phyloP scores from a whole-genome alignment of 441 rosid genomes.

The Flueggea neowawraea region DNA sequence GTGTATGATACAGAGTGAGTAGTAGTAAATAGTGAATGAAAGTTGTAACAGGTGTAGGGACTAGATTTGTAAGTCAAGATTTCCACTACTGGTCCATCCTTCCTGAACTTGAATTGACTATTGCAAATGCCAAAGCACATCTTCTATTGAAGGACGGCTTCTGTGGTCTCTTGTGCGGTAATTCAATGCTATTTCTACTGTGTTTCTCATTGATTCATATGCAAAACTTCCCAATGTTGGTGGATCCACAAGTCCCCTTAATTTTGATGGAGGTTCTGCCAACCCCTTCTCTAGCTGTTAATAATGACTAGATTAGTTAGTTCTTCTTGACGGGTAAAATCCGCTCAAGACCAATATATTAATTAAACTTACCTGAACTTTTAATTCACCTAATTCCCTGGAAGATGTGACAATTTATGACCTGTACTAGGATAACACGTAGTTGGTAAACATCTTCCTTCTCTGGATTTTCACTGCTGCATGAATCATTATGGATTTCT shows the following conservation, averaged over 20 bases:
- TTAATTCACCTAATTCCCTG: too few species aligned
- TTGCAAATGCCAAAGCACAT: slow-evolving; percentile 81
- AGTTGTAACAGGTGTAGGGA: too few species aligned
- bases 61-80: too few species aligned
- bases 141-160: slow-evolving; percentile 67
- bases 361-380: too few species aligned
- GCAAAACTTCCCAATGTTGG: slow-evolving; percentile 48
- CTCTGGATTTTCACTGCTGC: slow-evolving; percentile 47
- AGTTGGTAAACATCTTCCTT: slow-evolving; percentile 91
- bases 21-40: too few species aligned
- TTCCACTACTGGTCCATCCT: slow-evolving; percentile 27
- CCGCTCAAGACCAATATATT: slow-evolving; percentile 14
- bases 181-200: slow-evolving; percentile 58
- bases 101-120: slow-evolving; percentile 75
- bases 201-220: slow-evolving; percentile 69
- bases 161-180: slow-evolving; percentile 58
- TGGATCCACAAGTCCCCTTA: too few species aligned
- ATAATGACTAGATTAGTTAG: too few species aligned
- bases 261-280: too few species aligned
- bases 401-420: too few species aligned
- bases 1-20: too few species aligned
- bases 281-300: too few species aligned
- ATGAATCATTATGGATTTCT: background rate
- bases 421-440: slow-evolving; percentile 8
- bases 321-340: too few species aligned